Conservation (phyloP, 345 rosid genomes). For the Turnera subulata region DNA sequence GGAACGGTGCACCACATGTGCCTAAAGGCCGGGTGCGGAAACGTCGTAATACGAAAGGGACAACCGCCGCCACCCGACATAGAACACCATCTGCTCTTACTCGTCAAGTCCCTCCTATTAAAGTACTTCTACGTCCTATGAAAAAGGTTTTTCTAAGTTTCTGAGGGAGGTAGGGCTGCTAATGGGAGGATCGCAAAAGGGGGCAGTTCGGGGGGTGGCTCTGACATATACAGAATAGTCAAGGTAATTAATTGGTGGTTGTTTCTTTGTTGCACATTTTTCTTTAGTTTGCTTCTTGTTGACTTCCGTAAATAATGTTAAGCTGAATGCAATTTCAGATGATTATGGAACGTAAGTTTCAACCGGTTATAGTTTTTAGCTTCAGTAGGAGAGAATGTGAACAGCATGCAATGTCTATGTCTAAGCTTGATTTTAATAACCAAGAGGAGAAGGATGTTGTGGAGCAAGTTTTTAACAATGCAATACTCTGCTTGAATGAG, state of each 20-base stretch:
- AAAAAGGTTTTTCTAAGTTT: slow-evolving; percentile 58
- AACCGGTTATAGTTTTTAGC: slow-evolving; percentile 97
- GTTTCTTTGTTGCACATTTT: neutral
- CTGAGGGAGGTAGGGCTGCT: slow-evolving; percentile 49
- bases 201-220: slow-evolving; percentile 51
- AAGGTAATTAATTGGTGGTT: slow-evolving; percentile 41
- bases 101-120: too few species aligned
- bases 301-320: neutral
- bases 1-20: too few species aligned
- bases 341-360: slow-evolving; percentile 93
- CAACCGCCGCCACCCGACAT: too few species aligned
- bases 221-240: slow-evolving; percentile 93
- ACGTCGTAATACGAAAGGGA: too few species aligned
- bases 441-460: slow-evolving; percentile 75
- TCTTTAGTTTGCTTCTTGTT: neutral
- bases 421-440: slow-evolving; percentile 94
- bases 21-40: too few species aligned
- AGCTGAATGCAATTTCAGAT: slow-evolving; percentile 43
- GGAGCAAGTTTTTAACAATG: slow-evolving; percentile 77
- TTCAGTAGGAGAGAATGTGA: slow-evolving; percentile 99
- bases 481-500: slow-evolving; percentile 81
- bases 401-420: slow-evolving; percentile 96
- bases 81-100: too few species aligned
- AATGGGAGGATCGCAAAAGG: slow-evolving; percentile 77
- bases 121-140: too few species aligned